These are phyloP conservation scores for Sarcocystis neurona DNA, from an alignment of 169 alveolate genomes.

Conservation along the genomic window DNA sequence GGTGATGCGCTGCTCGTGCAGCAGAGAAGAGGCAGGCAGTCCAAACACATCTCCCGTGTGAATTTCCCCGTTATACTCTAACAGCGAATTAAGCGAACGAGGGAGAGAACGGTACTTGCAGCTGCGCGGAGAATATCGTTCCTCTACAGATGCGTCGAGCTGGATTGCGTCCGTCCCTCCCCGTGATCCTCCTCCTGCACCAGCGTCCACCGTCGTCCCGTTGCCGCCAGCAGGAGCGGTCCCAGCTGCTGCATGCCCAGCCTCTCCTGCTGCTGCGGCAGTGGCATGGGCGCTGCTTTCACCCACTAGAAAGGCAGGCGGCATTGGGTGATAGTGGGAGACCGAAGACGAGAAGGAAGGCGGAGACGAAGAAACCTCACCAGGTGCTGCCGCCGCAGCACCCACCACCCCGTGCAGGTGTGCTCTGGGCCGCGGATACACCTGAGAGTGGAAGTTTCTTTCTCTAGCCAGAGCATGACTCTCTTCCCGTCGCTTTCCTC, in stretches of 20 bases:
- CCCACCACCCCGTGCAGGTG: too few species aligned
- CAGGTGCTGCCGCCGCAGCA: too few species aligned
- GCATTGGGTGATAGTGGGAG: too few species aligned
- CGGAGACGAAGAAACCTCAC: too few species aligned
- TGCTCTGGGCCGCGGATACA: too few species aligned
- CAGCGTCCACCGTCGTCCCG: background rate
- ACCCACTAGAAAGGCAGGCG: background rate
- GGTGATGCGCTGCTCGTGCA: constrained; percentile 32
- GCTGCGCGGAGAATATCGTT: constrained; percentile 45
- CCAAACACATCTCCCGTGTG: constrained; percentile 52
- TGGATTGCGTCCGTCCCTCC: too few species aligned
- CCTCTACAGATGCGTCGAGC: constrained; percentile 42
- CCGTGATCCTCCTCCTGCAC: too few species aligned
- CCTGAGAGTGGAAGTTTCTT: too few species aligned
- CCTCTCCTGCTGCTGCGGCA: background rate
- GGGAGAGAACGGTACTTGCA: constrained; percentile 62
- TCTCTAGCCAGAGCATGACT: too few species aligned
- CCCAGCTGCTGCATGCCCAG: background rate
- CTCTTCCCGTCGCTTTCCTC: too few species aligned
- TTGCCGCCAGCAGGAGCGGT: background rate
- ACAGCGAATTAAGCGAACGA: constrained; percentile 6
- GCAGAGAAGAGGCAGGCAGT: constrained; percentile 33
- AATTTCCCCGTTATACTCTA: constrained; percentile 46
- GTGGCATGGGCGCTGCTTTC: background rate
- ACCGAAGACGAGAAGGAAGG: too few species aligned